Conservation (phyloP, 345 rosid species). For the Balakata baccata region DNA sequence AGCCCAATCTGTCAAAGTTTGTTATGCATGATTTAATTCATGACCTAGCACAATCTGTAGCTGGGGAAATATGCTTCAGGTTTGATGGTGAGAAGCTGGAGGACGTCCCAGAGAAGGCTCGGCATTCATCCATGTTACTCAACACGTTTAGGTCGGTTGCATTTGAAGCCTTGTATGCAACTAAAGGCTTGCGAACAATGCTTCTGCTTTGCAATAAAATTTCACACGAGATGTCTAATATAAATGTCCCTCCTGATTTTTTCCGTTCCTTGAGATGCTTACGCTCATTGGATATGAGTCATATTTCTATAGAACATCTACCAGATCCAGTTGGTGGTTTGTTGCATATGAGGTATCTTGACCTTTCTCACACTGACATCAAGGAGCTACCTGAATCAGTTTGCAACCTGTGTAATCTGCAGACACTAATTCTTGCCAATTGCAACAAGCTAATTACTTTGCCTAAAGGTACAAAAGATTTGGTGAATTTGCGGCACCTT, state of each 20-base stretch:
- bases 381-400: constrained; percentile 19
- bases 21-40: constrained; percentile 26
- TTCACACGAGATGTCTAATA: not conserved
- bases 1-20: not conserved
- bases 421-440: constrained; percentile 17
- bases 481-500: constrained; percentile 19
- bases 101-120: not conserved
- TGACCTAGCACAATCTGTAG: constrained; percentile 18
- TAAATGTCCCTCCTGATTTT: constrained; percentile 8
- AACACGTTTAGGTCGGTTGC: constrained; percentile 5
- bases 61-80: constrained; percentile 14
- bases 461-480: constrained; percentile 12
- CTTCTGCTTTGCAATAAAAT: constrained; percentile 6
- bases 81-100: constrained; percentile 7
- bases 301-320: constrained; percentile 3
- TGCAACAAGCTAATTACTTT: constrained; percentile 15
- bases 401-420: constrained; percentile 22
- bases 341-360: constrained; percentile 21
- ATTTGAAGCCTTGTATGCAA: constrained; percentile 7
- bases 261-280: constrained; percentile 7
- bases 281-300: constrained; percentile 23
- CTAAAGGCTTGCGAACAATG: constrained; percentile 19
- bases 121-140: constrained; percentile 14
- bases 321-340: constrained; percentile 13
- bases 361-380: constrained; percentile 19